Conservation (phyloP, 371 early-diverging fungal species). For the Lichtheimia ornata region DNA sequence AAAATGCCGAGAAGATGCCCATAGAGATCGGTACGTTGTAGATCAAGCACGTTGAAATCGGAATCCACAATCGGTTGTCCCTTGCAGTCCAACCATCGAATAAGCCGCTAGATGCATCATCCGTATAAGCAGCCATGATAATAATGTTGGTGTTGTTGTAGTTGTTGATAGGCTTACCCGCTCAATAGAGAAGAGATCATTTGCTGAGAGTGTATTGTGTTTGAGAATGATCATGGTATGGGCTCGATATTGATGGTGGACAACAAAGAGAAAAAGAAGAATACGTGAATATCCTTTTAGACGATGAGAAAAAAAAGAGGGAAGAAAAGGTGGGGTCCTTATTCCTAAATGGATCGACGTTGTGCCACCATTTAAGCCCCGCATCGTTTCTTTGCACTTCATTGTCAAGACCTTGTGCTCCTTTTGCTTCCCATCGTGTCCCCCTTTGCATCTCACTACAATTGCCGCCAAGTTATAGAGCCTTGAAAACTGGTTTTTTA, state of each 20-base stretch:
- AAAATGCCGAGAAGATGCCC: conserved; percentile 29
- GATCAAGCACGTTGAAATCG: conserved; percentile 24
- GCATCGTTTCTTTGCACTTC: background rate
- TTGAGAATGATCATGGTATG: conserved; percentile 25
- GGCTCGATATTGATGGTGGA: background rate
- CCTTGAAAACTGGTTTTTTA: too few species aligned
- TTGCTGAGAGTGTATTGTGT: conserved; percentile 19
- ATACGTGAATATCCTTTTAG: background rate
- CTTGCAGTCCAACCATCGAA: conserved; percentile 24
- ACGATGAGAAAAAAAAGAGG: background rate
- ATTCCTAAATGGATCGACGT: background rate
- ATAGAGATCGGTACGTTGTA: conserved; percentile 25
- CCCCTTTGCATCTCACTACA: too few species aligned
- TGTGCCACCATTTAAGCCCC: background rate
- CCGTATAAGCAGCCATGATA: background rate
- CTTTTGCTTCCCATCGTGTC: too few species aligned
- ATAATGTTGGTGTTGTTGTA: background rate
- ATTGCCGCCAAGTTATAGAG: too few species aligned
- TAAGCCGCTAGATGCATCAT: conserved; percentile 14
- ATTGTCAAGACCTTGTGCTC: too few species aligned
- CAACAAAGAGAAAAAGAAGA: background rate
- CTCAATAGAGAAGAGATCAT: conserved; percentile 28
- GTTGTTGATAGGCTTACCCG: conserved; percentile 14
- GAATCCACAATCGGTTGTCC: conserved; percentile 6
- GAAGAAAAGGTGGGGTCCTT: background rate